Base-by-base conservation (phyloP, 2,329 filamentous ascomycete species). In the Fusarium siculi region DNA sequence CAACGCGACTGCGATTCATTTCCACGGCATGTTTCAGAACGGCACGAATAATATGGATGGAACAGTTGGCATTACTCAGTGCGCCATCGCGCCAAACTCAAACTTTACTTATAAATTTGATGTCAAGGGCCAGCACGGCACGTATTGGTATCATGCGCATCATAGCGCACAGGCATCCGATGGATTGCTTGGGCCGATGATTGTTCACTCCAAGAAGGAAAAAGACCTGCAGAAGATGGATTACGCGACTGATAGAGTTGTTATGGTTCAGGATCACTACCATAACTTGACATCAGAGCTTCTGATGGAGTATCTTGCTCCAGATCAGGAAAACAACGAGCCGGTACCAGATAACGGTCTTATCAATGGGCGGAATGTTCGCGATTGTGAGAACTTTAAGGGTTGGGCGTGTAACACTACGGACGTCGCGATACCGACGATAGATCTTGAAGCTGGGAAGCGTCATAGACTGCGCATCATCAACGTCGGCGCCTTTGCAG, bases 11-110 rank as follows among this genome's bases (percentile, higher is more conserved):
- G 88, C 87, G 42, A 85, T 95, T 9, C 93, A 96, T 78, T 95
- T 93, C 80, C 93, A 96, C 74, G 93, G 93, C 21, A 86, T 96
- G 70, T 94, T 90, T 77, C 92, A 94, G 78, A 93, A 93, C 73
- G 92, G 92, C 16, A 93, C 92, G 0, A 93, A 90, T 66, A 86
- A 87, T 63, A 93, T 94, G 91, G 93, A 96, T 76, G 93, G 93
- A 1, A 88, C 92, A 3, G 85, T 89, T 0, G 91, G 89, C 40
- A 86, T 93, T 9, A 91, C 88, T 0, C 92, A 93, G 78, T 93
- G 91, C 69, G 86, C 88, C 1, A 91, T 94, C 52, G 85, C 89
- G 1, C 90, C 92, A 1, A 89, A 89, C 2, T 82, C 85, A 5
- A 88, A 84, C 2, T 92, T 92, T 70, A 90, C 87, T 1, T 95